phyloP scores from a whole-genome alignment of 495 filamentous ascomycete species.

The Neurospora sp. region DNA sequence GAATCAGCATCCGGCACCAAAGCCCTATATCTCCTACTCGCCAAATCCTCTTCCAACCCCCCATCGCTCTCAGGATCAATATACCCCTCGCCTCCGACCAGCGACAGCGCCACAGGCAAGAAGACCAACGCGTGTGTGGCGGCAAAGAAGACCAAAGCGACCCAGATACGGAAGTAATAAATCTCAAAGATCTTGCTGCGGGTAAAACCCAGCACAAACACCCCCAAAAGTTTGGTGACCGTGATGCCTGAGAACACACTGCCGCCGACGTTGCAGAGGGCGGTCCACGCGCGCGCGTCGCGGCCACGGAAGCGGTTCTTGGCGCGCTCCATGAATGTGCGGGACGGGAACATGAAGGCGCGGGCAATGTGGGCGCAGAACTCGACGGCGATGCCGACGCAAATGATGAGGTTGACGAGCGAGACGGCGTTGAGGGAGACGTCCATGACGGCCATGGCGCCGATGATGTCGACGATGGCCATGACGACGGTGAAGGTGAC shows the following conservation, averaged over 20 bases:
- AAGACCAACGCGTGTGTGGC: slow-evolving; percentile 83
- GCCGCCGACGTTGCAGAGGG: slow-evolving; percentile 84
- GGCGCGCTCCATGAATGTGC: slow-evolving; percentile 64
- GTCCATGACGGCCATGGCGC: slow-evolving; percentile 78
- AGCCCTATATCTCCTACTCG: slow-evolving; percentile 34
- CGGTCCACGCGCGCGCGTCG: slow-evolving; percentile 83
- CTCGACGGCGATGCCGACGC: slow-evolving; percentile 89
- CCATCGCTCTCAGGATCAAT: slow-evolving; percentile 74
- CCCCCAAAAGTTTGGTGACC: slow-evolving; percentile 86
- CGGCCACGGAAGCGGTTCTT: slow-evolving; percentile 57
- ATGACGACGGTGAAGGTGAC: slow-evolving; percentile 80
- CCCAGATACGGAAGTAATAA: slow-evolving; percentile 96
- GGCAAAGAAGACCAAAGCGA: slow-evolving; percentile 82
- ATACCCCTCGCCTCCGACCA: slow-evolving; percentile 82
- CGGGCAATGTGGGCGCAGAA: slow-evolving; percentile 96
- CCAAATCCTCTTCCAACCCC: slow-evolving; percentile 76
- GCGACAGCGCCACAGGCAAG: slow-evolving; percentile 79
- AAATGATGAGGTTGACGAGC: slow-evolving; percentile 95
- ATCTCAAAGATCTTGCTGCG: slow-evolving; percentile 98
- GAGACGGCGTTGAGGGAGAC: slow-evolving; percentile 95
- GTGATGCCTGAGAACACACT: slow-evolving; percentile 95
- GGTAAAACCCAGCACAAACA: slow-evolving; percentile 88
- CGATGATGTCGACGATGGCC: slow-evolving; percentile 91
- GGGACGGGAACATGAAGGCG: slow-evolving; percentile 87
- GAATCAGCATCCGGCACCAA: slow-evolving; percentile 29